These are phyloP conservation scores for Trypanosoma avium DNA, from an alignment of 208 protist species.

Conservation along the genomic window DNA sequence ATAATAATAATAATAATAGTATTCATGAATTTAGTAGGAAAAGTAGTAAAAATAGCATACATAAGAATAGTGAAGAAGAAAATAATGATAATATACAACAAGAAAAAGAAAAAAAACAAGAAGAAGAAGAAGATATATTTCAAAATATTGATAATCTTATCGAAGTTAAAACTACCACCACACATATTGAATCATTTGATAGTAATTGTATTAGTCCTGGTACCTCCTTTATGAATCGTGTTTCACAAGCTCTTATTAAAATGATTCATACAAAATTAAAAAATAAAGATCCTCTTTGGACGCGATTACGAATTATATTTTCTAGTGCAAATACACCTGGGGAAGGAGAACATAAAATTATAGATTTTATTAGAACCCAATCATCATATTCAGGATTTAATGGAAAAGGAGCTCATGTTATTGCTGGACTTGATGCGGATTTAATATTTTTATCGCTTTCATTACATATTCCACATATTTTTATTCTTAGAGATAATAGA, in stretches of 20 bases:
- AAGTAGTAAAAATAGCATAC: too few species aligned
- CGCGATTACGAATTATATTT: conserved; percentile 86
- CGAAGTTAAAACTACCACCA: too few species aligned
- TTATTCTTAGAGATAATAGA: conserved; percentile 85
- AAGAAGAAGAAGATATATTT: conserved; percentile 1
- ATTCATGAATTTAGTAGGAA: too few species aligned
- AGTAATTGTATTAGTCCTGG: conserved; percentile 99
- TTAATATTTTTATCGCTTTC: conserved; percentile 97
- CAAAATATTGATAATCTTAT: not conserved
- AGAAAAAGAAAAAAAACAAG: too few species aligned
- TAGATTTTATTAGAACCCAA: conserved; percentile 89
- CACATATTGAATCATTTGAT: conserved; percentile 90
- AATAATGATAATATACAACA: too few species aligned
- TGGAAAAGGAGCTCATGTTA: conserved; percentile 92
- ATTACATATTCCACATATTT: conserved; percentile 93
- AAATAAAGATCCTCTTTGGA: conserved; percentile 69
- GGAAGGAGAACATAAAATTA: conserved; percentile 96
- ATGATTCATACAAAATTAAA: conserved; percentile 86
- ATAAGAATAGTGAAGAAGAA: too few species aligned
- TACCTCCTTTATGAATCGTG: conserved; percentile 97
- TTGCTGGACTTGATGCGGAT: conserved; percentile 99
- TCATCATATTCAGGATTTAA: conserved; percentile 68
- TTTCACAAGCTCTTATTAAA: conserved; percentile 59
- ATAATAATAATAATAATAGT: not conserved
- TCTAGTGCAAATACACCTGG: conserved; percentile 95